Percentiles rank a stretch among this genome's conserved stretches.
Evolutionary conservation across 495 filamentous ascomycete genomes (phyloP).

Genomic region (Mycothermus thermophilus): DNA sequence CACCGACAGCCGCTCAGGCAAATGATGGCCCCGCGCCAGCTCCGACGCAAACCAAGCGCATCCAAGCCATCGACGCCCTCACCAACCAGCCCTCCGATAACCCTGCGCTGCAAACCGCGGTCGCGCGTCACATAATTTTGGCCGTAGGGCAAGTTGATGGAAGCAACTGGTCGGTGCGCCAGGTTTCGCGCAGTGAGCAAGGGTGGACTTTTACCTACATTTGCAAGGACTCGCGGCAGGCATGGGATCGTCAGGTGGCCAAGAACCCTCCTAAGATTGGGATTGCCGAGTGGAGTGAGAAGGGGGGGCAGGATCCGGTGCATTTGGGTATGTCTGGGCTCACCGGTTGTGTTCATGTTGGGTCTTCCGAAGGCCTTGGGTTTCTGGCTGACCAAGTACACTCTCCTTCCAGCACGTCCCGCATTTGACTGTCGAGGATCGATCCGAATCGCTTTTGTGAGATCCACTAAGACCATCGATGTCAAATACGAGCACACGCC

Average conservation of each 20-base stretch:
- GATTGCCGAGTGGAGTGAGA: slow-evolving; percentile 31
- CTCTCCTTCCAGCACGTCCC: slow-evolving; percentile 24
- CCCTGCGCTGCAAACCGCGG: slow-evolving; percentile 26
- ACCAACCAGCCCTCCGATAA: slow-evolving; percentile 30
- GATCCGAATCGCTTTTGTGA: slow-evolving; percentile 29
- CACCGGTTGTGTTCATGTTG: neutral
- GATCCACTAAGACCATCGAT: slow-evolving; percentile 22
- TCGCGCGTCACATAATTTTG: slow-evolving; percentile 27
- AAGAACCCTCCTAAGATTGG: slow-evolving; percentile 21
- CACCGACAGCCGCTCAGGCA: slow-evolving; percentile 2
- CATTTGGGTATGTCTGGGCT: slow-evolving; percentile 19
- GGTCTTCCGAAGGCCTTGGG: too few relatives aligned
- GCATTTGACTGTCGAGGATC: slow-evolving; percentile 38
- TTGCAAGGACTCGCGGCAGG: slow-evolving; percentile 34
- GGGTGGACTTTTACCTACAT: slow-evolving; percentile 36
- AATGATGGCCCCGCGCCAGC: slow-evolving; percentile 2
- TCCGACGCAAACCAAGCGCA: slow-evolving; percentile 5
- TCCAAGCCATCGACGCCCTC: slow-evolving; percentile 26
- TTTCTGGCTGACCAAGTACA: slow-evolving; percentile 12
- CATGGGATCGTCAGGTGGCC: slow-evolving; percentile 29
- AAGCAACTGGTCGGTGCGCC: slow-evolving; percentile 29
- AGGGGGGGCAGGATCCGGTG: slow-evolving; percentile 24
- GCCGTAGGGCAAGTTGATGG: slow-evolving; percentile 24
- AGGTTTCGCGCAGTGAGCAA: slow-evolving; percentile 25
- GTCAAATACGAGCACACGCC: slow-evolving; percentile 36